Evolutionary conservation across 2,329 filamentous ascomycete genomes (phyloP).

Genomic region (Lecanoromycetidae sp.): DNA sequence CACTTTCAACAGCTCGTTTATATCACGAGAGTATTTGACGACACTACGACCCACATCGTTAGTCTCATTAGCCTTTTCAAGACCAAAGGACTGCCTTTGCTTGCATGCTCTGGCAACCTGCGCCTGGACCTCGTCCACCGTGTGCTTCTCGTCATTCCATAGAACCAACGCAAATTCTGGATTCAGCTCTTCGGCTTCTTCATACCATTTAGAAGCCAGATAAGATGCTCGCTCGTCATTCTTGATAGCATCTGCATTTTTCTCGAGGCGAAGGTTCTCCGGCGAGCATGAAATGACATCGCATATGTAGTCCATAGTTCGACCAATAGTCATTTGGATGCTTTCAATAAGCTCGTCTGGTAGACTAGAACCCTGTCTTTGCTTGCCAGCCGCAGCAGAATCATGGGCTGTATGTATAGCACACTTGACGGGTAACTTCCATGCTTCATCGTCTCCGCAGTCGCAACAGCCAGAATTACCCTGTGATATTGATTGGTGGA

Average conservation of each 20-base stretch:
- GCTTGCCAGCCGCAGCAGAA: constrained; percentile 45
- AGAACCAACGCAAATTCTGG: constrained; percentile 74
- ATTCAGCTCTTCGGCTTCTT: constrained; percentile 47
- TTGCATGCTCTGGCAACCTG: constrained; percentile 84
- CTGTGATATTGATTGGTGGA: constrained; percentile 73
- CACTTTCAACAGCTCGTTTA: constrained; percentile 62
- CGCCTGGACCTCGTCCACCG: constrained; percentile 75
- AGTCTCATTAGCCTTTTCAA: constrained; percentile 70
- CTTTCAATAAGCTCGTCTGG: constrained; percentile 64
- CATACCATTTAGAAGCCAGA: constrained; percentile 63
- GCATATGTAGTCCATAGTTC: constrained; percentile 85
- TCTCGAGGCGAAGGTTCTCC: constrained; percentile 78
- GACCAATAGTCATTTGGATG: constrained; percentile 74
- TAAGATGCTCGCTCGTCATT: constrained; percentile 72
- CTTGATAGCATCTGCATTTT: constrained; percentile 67
- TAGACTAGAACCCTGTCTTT: constrained; percentile 43
- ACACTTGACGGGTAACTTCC: constrained; percentile 77
- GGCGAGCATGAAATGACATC: constrained; percentile 97
- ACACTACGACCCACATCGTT: constrained; percentile 81
- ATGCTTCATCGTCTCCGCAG: constrained; percentile 91
- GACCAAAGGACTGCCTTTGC: constrained; percentile 55
- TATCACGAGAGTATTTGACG: constrained; percentile 60
- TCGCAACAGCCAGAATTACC: constrained; percentile 96
- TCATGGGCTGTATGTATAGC: constrained; percentile 71
- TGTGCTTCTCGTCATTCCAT: constrained; percentile 99